Evolutionary conservation across 2,329 filamentous ascomycete species (phyloP), one percentile per base, ranked within the genome.

Genomic region (Colletotrichum abscissum): DNA sequence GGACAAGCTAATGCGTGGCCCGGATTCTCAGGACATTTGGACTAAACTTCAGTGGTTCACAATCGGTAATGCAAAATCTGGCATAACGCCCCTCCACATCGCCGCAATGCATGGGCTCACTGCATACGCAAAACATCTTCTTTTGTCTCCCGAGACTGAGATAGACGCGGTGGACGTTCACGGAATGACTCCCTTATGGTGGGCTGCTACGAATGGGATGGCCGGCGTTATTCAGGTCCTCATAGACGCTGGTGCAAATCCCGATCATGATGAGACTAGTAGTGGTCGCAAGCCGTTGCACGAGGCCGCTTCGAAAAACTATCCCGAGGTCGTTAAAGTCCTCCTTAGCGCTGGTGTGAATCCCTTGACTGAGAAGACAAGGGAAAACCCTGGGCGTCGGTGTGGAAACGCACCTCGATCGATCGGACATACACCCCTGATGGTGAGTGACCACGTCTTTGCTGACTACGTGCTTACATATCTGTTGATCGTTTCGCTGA

Each of bases 271-370:
- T 1, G 75, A 80, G 1, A 63, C 56, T 4, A 4, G 19, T 7
- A 2, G 67, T 22, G 83, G 84, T 0, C 56, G 76, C 1, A 81
- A 75, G n/a, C 81, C 84, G 6, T 70, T 86, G 1, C 81, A 85
- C 64, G 7, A 73, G 28, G 83, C 84, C 6, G 81, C 82, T 3
- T 71, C 6, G 4, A 76, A 74, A 9, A 83, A 83, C 49, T 78
- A 81, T 67, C 63, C 72, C 4, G 74, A 73, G 6, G 79, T 78
- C 35, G 77, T 82, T 4, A 72, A 66, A 19, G 66, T 77, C 1
- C 74, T 86, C 3, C 71, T 86, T 5, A 73, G 79, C 8, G 81
- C 82, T 26, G 84, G 83, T 12, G 81, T 82, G 1, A 73, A 81
- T 49, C 80, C 82, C 0, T 63, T 82, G 5, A 79, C 79, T 0